A percentile compares a stretch with the other conserved stretches of the same genome.
Evolutionary conservation across 2,329 filamentous ascomycete species (phyloP).

Genomic region (Cercospora zeina): DNA sequence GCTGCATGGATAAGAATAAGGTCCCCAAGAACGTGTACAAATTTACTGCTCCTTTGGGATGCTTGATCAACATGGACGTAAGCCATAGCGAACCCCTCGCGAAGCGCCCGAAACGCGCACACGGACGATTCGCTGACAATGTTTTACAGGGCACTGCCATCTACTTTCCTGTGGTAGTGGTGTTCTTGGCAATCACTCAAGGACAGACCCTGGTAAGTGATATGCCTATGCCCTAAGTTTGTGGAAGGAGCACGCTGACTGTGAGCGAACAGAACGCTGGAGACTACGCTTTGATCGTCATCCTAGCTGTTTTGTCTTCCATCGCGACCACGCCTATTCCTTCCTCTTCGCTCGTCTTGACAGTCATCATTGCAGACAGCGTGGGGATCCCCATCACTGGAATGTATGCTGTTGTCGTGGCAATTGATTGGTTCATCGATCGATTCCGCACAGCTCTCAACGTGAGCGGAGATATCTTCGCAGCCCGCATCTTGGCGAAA

Average conservation of each 20-base stretch:
- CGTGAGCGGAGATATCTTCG: conserved; percentile 55
- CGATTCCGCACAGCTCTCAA: conserved; percentile 57
- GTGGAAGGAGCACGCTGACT: neutral
- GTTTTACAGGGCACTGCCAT: conserved; percentile 50
- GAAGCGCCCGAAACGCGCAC: no score
- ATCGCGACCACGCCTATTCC: conserved; percentile 59
- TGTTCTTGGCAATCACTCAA: conserved; percentile 56
- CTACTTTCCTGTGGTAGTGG: conserved; percentile 56
- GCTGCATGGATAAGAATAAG: conserved; percentile 44
- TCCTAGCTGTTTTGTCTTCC: conserved; percentile 54
- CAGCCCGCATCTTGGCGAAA: conserved; percentile 45
- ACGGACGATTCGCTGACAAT: neutral
- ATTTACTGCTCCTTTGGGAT: conserved; percentile 53
- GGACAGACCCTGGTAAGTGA: conserved; percentile 44
- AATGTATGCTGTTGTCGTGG: conserved; percentile 57
- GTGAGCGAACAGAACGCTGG: conserved; percentile 33
- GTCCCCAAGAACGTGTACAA: conserved; percentile 50
- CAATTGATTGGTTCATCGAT: conserved; percentile 59
- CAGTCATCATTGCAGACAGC: conserved; percentile 53
- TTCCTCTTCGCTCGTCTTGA: conserved; percentile 54
- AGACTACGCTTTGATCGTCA: conserved; percentile 53
- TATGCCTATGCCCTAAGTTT: neutral
- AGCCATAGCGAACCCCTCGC: neutral
- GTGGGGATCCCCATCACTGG: conserved; percentile 51
- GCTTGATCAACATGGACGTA: conserved; percentile 54